Percentiles rank a stretch among this genome's conserved stretches.
These are phyloP conservation scores for Yueomyces sp. DNA, from an alignment of 1,139 yeast species.

Conservation along the genomic window DNA sequence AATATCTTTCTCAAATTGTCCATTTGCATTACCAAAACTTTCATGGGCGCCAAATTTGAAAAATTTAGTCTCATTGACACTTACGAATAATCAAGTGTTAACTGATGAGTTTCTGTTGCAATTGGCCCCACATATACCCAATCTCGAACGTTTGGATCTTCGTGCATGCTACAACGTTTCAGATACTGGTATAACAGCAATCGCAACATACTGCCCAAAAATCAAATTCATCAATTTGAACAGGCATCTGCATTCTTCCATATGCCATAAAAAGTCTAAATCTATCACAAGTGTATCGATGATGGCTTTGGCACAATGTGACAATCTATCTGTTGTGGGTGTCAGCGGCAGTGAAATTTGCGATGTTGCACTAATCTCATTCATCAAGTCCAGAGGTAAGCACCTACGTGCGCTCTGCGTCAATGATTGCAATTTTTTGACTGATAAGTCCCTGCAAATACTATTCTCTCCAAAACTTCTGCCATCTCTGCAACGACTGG, in stretches of 20 bases:
- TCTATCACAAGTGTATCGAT: constrained; percentile 62
- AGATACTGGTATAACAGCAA: constrained; percentile 58
- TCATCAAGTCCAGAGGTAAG: constrained; percentile 48
- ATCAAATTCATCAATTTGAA: constrained; percentile 62
- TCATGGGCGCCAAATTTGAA: constrained; percentile 29
- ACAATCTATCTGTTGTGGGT: constrained; percentile 59
- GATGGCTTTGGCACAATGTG: constrained; percentile 41
- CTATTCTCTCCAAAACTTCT: constrained; percentile 40
- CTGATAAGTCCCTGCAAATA: constrained; percentile 56
- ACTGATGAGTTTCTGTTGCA: constrained; percentile 46
- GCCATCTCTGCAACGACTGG: constrained; percentile 58
- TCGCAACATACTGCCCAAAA: constrained; percentile 47
- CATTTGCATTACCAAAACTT: constrained; percentile 47
- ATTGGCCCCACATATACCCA: constrained; percentile 45
- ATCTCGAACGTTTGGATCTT: constrained; percentile 53
- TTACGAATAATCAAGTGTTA: constrained; percentile 65
- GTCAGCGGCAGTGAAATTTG: constrained; percentile 78
- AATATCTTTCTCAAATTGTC: constrained; percentile 80
- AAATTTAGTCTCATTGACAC: constrained; percentile 41
- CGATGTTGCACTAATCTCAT: constrained; percentile 70
- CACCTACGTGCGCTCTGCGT: constrained; percentile 57
- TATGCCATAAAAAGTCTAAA: constrained; percentile 35
- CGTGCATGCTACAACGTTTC: constrained; percentile 76
- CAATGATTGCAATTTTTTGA: constrained; percentile 58
- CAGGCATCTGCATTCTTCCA: constrained; percentile 32